Evolutionary conservation across 345 rosid genomes (phyloP), one percentile per base, ranked within the genome.

Genomic region (Citrus glauca): DNA sequence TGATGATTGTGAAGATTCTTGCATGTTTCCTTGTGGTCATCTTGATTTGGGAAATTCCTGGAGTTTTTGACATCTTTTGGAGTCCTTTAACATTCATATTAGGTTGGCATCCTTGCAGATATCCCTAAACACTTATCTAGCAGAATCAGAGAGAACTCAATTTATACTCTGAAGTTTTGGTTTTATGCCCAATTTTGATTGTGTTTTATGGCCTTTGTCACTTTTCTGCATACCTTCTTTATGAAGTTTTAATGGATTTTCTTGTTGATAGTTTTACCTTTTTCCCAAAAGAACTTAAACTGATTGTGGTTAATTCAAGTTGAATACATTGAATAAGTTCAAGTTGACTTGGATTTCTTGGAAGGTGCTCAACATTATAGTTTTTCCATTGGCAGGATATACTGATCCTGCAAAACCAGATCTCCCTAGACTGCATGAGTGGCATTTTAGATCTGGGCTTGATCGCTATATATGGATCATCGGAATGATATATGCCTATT

Each of bases 361-460:
- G 71, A 63, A 80, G 53, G 57, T 78, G 71, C 53, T 72, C 69
- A 25, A 53, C n/a, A 28, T 28, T 65, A 16, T 61, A 33, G 14
- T 48, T 68, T 62, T 19, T 73, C 56, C 30, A 38, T 25, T 75
- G 82, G 80, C 92, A 92, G 98, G 94, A 40, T 94, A 96, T 85
- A 84, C 85, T 72, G 98, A 96, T 85, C 99, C 97, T 66, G 97
- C 90, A 28, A 96, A 96, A 82, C 98, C 95, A 0, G 91, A 91
- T 85, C 97, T 96, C 37, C 84, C 93, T 75, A 87, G 89, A 66
- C 69, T 92, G 73, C 94, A 96, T 76, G 99, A 92, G 77, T 96
- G 99, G 97, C 97, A 94, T 77, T 96, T 96, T 86, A 91, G 99
- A 92, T 94, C 99, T 35, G 98, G 97, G 83, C 97, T 96, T 72